Evolutionary conservation across 495 filamentous ascomycete genomes (phyloP), one percentile per base, ranked within the genome.

Genomic region (Aspergillus nanangensis): DNA sequence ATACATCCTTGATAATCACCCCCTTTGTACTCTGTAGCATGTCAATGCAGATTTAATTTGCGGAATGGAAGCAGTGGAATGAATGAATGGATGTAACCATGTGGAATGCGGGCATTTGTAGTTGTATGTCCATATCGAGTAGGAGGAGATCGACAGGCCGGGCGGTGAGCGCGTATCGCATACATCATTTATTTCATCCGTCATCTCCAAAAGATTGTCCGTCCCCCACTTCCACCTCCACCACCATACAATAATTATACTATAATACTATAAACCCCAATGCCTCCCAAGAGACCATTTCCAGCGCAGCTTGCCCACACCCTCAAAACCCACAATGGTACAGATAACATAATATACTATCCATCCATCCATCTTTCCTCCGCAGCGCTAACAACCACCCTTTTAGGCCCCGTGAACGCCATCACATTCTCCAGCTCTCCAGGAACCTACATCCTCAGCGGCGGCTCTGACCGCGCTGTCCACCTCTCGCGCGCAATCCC

Each of bases 391-490:
- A 50, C 29, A 4, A 40, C 47, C 14, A 17, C 15, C 14, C 36
- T n/a, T n/a, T n/a, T n/a, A 74, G 70, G 56, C 18, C 58, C 69
- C 31, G 63, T 71, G 39, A 72, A 71, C 54, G 61, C 64, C 4
- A 55, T 74, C 42, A 64, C 62, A 20, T 73, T 67, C 53, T 69
- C 64, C 44, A 64, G 60, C 50, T 61, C 51, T 45, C 61, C 64
- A 11, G 60, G 58, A 46, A 62, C 63, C 23, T 70, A 81, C 48
- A 77, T 95, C 65, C 82, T 96, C 19, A 90, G 89, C 41, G 92
- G 92, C 55, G 86, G 83, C 37, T 76, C 88, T 38, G 92, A 97
- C 72, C 87, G 91, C 51, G 75, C 80, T 31, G 80, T 96, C 60
- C 82, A 88, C 41, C 81, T 96, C 14, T 93, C 91, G 65, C 87